Evolutionary conservation across 805 yeast species (phyloP).

Genomic region (Candida caryicola): DNA sequence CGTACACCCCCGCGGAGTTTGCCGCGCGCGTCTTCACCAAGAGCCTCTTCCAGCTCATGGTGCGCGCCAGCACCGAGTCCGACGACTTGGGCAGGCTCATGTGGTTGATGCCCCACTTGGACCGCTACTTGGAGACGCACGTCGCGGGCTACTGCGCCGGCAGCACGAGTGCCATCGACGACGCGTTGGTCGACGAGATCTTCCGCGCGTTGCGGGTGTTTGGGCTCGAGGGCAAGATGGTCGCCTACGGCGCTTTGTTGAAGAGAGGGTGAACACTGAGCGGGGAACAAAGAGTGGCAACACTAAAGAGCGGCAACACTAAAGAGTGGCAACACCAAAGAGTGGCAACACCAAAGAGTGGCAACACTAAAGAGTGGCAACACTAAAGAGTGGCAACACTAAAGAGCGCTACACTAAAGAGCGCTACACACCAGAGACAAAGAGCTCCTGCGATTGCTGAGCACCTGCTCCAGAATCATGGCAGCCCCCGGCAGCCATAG

Average conservation of each 20-base stretch:
- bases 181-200: conserved; percentile 17
- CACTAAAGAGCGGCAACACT: too few species aligned
- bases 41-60: conserved; percentile 19
- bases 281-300: background rate
- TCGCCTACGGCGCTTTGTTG: conserved; percentile 18
- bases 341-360: too few species aligned
- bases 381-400: too few species aligned
- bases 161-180: conserved; percentile 12
- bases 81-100: conserved; percentile 32
- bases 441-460: too few species aligned
- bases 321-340: too few species aligned
- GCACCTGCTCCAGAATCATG: too few species aligned
- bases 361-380: too few species aligned
- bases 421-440: too few species aligned
- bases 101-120: conserved; percentile 37
- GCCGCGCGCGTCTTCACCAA: conserved; percentile 19
- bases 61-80: conserved; percentile 23
- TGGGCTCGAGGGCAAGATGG: conserved; percentile 29
- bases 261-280: conserved; percentile 6
- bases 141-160: conserved; percentile 6
- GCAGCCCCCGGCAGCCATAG: too few species aligned
- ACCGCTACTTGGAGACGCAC: conserved; percentile 15
- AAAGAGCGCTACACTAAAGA: too few species aligned
- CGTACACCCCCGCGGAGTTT: conserved; percentile 12
- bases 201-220: conserved; percentile 18